Base-by-base conservation (phyloP, 2,329 filamentous ascomycete genomes). In the Fusarium metavorans region DNA sequence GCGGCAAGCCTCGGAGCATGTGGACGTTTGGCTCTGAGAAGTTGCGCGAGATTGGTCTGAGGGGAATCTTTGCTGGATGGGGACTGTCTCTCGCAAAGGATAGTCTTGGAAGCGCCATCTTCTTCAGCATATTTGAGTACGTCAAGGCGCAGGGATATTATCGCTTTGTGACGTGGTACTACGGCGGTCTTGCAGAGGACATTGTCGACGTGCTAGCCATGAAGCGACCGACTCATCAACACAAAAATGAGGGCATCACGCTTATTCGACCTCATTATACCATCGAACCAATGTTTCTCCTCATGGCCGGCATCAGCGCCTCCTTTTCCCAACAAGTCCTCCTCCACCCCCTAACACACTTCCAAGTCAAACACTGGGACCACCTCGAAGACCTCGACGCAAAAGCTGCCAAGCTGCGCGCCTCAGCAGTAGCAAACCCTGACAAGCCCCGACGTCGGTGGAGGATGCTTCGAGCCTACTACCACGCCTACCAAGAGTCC, bases 71-170 rank as follows among this genome's bases (percentile, higher is more conserved):
- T 77, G 92, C 93, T 2, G 93, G 93, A 45, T 95, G 91, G 89
- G 87, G 89, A 0, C 82, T 95, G 2, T 92, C 90, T 0, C 88
- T 95, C 45, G 78, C 91, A 50, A 94, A 94, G 77, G 93, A 95
- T 78, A 90, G 90, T 32, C 81, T 93, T 7, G 93, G 93, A 14
- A 90, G 89, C 63, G 93, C 91, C 39, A 82, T 93, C 20, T 94
- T 94, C 86, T 95, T 95, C 82, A 90, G 89, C 76, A 90, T 89
- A 0, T 95, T 95, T 73, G 93, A 95, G 82, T 93, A 91, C 57
- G 85, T 95, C 78, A 95, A 95, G 80, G 92, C 91, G 13, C 93
- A 95, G 80, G 87, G 87, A 14, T 85, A 94, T 82, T 94, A 94
- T 81, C 85, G 85, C 52, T 95, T 93, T 78, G 89, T 95, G 35